Conservation (phyloP, 257 asterid species). For the Solanum peruvianum region DNA sequence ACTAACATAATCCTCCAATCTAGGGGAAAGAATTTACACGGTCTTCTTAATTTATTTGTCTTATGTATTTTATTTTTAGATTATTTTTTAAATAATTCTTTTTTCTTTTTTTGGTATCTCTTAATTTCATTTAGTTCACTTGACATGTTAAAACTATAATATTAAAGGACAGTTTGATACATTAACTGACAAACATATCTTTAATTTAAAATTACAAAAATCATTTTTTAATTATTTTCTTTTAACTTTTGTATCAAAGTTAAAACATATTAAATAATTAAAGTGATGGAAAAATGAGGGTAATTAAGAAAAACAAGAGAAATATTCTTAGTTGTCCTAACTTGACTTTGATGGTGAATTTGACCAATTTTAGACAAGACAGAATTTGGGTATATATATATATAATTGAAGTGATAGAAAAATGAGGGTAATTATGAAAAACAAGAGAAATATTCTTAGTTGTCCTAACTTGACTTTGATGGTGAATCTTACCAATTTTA, state of each 20-base stretch:
- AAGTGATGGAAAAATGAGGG: not conserved
- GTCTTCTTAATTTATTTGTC: not conserved
- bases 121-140: too few species aligned
- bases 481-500: not conserved
- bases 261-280: too few species aligned
- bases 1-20: not conserved
- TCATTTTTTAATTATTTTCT: too few species aligned
- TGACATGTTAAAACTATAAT: not conserved
- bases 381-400: not conserved
- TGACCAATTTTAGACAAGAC: not conserved
- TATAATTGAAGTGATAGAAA: not conserved
- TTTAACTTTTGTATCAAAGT: too few species aligned
- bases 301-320: not conserved
- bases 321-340: not conserved
- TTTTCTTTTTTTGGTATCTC: too few species aligned
- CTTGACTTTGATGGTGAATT: not conserved
- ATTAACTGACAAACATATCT: fast-evolving
- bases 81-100: too few species aligned
- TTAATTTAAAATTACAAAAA: too few species aligned
- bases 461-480: not conserved
- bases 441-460: not conserved
- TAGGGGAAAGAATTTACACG: not conserved
- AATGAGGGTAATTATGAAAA: not conserved
- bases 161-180: too few species aligned
- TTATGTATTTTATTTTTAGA: too few species aligned